phyloP scores from a whole-genome alignment of 768 basidiomycete species.

The Kwoniella mangroviensis region DNA sequence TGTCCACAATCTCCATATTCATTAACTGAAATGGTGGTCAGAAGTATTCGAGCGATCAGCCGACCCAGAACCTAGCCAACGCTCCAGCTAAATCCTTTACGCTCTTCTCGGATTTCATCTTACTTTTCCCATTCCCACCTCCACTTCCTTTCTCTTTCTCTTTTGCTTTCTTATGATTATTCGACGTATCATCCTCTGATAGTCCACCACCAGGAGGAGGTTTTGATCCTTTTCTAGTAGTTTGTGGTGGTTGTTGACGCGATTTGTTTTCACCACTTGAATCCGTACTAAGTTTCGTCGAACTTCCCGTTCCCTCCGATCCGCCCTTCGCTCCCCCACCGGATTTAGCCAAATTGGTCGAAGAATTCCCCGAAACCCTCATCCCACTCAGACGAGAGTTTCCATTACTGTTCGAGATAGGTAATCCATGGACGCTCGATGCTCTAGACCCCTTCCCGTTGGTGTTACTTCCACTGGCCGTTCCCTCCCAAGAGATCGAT shows the following conservation, averaged over 20 bases:
- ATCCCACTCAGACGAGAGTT: not conserved
- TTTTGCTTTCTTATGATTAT: slow-evolving; percentile 12
- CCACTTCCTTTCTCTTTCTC: slow-evolving; percentile 6
- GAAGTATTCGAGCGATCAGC: too few species aligned
- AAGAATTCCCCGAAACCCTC: slow-evolving; percentile 3
- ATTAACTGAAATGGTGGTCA: too few species aligned
- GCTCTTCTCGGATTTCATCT: slow-evolving; percentile 44
- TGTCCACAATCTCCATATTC: too few species aligned
- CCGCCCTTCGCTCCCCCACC: not conserved
- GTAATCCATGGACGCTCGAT: slow-evolving; percentile 5
- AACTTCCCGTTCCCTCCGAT: slow-evolving; percentile 27
- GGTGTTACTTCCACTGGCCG: not conserved
- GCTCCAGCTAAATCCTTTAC: slow-evolving; percentile 45
- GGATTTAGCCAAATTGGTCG: slow-evolving; percentile 8
- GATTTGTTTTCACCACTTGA: slow-evolving; percentile 17
- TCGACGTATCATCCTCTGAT: not conserved
- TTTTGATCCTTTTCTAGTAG: slow-evolving; percentile 1
- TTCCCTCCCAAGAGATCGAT: slow-evolving; percentile 34
- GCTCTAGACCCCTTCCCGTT: slow-evolving; percentile 4
- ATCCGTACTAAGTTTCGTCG: slow-evolving; percentile 26
- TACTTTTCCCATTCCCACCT: slow-evolving; percentile 27
- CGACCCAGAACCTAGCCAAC: slow-evolving; percentile 50
- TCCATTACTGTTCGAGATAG: not conserved
- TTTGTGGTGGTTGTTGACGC: not conserved
- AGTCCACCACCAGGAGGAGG: not conserved